Base-by-base conservation (phyloP, 2,329 filamentous ascomycete species). In the Albophoma yamanashiensis region DNA sequence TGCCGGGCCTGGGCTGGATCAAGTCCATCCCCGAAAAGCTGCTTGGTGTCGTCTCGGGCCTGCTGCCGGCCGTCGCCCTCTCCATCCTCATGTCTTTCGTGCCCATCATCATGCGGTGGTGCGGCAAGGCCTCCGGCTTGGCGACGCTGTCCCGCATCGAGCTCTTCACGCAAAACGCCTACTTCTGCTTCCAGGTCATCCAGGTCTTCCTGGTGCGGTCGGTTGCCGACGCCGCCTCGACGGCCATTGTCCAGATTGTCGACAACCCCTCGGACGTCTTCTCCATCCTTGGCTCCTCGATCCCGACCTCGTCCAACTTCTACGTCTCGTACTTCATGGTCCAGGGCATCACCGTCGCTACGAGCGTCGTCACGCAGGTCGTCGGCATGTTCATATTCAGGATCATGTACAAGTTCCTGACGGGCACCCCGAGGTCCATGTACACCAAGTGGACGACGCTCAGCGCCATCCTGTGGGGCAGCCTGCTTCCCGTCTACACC, bases 161-260 rank as follows among this genome's bases (percentile, higher is more conserved):
- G 75, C 79, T 97, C 14, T 92, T 90, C 63, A 92, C 91, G 0
- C 91, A 97, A 71, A 96, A 94, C 70, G 89, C 86, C 67, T 97
- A 95, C 79, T 99, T 96, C 68, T 83, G 83, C 62, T 95, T 95
- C 78, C 90, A 94, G 73, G 84, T 97, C 53, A 79, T 96, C n/a
- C 92, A 97, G 72, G 90, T 96, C 42, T 97, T 97, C 78, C 76
- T 97, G 58, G 85, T 97, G 45, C 86, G 89, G 8, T 96, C 93
- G 0, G 65, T 97, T 22, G 82, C 89, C 8, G 92, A 91, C 43
- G 87, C 91, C 2, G 92, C 92, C 12, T 83, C 90, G 8, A 82
- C 87, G 7, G 84, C 90, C 0, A 81, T 86, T 15, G 75, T 81
- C 17, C 68, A 85, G 52, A 86, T 95, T 58, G 79, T 84, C 25